Conservation (phyloP, 1,284 basidiomycete species). For the Irpex lacteus region DNA sequence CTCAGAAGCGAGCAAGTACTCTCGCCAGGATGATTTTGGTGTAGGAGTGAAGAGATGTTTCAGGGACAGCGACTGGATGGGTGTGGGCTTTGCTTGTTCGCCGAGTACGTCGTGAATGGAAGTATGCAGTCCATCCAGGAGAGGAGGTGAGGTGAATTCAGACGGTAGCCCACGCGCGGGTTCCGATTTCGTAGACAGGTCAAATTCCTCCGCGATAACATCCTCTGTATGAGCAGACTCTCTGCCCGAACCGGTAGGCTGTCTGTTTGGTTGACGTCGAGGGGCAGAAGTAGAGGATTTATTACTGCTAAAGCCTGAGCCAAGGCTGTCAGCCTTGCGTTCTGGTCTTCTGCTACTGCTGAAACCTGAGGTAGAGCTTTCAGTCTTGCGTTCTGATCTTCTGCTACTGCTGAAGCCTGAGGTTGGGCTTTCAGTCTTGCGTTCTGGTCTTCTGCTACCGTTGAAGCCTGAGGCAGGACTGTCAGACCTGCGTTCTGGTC, state of each 20-base stretch:
- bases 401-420: background rate
- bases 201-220: slow-evolving; percentile 39
- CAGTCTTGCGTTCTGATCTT: background rate
- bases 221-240: slow-evolving; percentile 22
- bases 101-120: slow-evolving; percentile 59
- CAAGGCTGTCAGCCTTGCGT: background rate
- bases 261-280: background rate
- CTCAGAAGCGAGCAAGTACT: slow-evolving; percentile 78
- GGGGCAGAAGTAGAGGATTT: background rate
- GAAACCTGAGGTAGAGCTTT: too few relatives aligned
- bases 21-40: slow-evolving; percentile 37
- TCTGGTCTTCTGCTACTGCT: too few relatives aligned
- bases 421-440: background rate
- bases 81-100: slow-evolving; percentile 53
- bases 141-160: slow-evolving; percentile 61
- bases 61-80: slow-evolving; percentile 73
- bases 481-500: too few relatives aligned
- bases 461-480: too few relatives aligned
- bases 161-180: slow-evolving; percentile 24
- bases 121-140: slow-evolving; percentile 58
- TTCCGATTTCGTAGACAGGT: slow-evolving; percentile 28
- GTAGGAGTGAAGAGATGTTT: slow-evolving; percentile 46
- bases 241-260: background rate
- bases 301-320: background rate
- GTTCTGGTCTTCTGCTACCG: too few relatives aligned